A percentile compares a stretch with the other conserved stretches of the same genome.
phyloP scores from a whole-genome alignment of 108 stramenopile genomes.

The Cyclotella sp. region DNA sequence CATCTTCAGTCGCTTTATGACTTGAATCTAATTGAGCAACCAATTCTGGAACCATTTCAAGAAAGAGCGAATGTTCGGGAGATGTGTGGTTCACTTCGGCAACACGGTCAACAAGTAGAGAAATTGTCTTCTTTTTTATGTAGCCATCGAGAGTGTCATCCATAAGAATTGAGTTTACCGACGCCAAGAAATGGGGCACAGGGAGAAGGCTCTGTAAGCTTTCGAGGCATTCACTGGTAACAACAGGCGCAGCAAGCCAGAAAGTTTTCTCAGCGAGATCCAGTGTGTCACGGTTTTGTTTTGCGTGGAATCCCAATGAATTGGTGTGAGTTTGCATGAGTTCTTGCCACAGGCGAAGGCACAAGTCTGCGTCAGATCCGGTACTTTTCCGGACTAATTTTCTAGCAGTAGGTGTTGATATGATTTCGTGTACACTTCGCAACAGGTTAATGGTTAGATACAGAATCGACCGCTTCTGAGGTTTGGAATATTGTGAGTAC shows the following conservation, averaged over 20 bases:
- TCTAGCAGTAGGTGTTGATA: constrained; percentile 39
- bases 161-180: constrained; percentile 65
- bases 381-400: constrained; percentile 53
- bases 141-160: constrained; percentile 60
- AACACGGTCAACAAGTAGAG: constrained; percentile 70
- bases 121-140: constrained; percentile 66
- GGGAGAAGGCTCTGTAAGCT: constrained; percentile 70
- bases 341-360: constrained; percentile 77
- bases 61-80: constrained; percentile 73
- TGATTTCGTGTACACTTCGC: constrained; percentile 46
- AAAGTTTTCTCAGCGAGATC: constrained; percentile 46
- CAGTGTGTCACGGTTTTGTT: constrained; percentile 21
- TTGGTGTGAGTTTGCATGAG: constrained; percentile 65
- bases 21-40: constrained; percentile 27
- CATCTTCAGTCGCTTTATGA: constrained; percentile 24
- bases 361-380: constrained; percentile 51
- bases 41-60: constrained; percentile 78
- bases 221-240: constrained; percentile 58
- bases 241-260: constrained; percentile 57
- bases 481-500: constrained; percentile 29
- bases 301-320: constrained; percentile 38
- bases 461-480: constrained; percentile 48
- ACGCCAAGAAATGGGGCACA: constrained; percentile 80
- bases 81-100: constrained; percentile 51
- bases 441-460: constrained; percentile 38